Conservation (phyloP, 768 basidiomycete genomes). For the Leccinum arenicola region DNA sequence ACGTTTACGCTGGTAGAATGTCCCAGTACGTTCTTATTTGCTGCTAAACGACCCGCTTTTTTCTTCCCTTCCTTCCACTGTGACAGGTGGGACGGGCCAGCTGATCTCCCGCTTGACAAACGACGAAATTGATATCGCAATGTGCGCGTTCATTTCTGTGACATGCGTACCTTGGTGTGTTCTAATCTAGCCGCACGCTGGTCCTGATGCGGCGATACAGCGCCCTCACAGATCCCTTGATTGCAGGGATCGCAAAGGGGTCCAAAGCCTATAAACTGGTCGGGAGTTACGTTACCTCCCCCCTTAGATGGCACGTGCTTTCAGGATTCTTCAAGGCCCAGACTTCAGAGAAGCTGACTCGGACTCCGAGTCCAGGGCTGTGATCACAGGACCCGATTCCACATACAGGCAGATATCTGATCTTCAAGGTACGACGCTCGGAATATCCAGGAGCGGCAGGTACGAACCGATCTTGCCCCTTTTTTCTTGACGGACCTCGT, state of each 20-base stretch:
- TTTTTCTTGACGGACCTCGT: background rate
- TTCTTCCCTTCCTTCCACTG: too few relatives aligned
- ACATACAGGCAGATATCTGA: conserved; percentile 68
- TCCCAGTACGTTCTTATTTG: conserved; percentile 53
- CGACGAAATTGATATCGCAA: conserved; percentile 78
- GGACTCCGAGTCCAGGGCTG: conserved; percentile 57
- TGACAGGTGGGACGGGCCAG: conserved; percentile 79
- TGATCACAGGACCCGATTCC: conserved; percentile 78
- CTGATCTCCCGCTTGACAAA: conserved; percentile 71
- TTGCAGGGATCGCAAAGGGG: conserved; percentile 91
- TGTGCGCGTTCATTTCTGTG: conserved; percentile 44
- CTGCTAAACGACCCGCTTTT: background rate
- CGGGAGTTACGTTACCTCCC: conserved; percentile 87
- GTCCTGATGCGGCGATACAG: conserved; percentile 35
- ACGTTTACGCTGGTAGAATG: conserved; percentile 88
- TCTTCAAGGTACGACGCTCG: conserved; percentile 77
- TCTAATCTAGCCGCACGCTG: conserved; percentile 1
- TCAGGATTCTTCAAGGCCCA: background rate
- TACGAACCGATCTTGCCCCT: conserved; percentile 17
- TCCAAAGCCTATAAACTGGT: conserved; percentile 86
- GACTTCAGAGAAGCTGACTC: background rate
- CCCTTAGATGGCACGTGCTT: conserved; percentile 71
- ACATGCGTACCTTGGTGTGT: background rate
- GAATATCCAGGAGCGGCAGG: conserved; percentile 90
- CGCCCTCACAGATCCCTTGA: conserved; percentile 86